Percentiles rank a stretch among this genome's conserved stretches.
Conservation (phyloP, 1,284 basidiomycete genomes). For the Phellopilus nigrolimitatus region DNA sequence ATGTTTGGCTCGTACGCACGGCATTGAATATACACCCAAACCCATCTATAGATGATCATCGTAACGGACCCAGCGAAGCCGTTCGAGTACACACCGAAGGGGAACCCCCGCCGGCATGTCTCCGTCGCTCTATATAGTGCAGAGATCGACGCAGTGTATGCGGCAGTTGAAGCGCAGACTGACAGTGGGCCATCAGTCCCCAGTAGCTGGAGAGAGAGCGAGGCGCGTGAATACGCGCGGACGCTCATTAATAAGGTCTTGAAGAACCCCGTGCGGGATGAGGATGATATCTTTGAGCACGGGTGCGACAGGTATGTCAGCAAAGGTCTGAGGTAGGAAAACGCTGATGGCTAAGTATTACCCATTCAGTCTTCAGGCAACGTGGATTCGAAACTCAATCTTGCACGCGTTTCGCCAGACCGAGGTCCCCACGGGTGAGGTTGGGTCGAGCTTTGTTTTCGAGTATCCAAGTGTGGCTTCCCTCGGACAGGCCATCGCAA, state of each 20-base stretch:
- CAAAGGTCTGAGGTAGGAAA: too few relatives aligned
- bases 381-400: slow-evolving; percentile 14
- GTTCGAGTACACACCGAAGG: slow-evolving; percentile 31
- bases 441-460: slow-evolving; percentile 9
- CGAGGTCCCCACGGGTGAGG: neutral
- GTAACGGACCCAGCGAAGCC: slow-evolving; percentile 28
- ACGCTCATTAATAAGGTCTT: slow-evolving; percentile 5
- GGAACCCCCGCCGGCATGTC: slow-evolving; percentile 25
- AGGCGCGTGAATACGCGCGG: neutral
- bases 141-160: slow-evolving; percentile 30
- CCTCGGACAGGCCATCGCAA: neutral
- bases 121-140: slow-evolving; percentile 26
- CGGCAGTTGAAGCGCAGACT: neutral
- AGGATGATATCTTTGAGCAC: slow-evolving; percentile 8
- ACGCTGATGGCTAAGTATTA: too few relatives aligned
- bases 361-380: slow-evolving; percentile 9
- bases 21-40: neutral
- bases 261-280: slow-evolving; percentile 4
- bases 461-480: neutral
- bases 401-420: slow-evolving; percentile 7
- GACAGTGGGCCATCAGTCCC: slow-evolving; percentile 1
- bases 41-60: slow-evolving; percentile 28
- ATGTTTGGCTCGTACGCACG: neutral
- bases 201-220: neutral
- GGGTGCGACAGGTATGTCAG: slow-evolving; percentile 12